Base-by-base conservation (phyloP, 495 filamentous ascomycete genomes). In the Cudoniella acicularis region DNA sequence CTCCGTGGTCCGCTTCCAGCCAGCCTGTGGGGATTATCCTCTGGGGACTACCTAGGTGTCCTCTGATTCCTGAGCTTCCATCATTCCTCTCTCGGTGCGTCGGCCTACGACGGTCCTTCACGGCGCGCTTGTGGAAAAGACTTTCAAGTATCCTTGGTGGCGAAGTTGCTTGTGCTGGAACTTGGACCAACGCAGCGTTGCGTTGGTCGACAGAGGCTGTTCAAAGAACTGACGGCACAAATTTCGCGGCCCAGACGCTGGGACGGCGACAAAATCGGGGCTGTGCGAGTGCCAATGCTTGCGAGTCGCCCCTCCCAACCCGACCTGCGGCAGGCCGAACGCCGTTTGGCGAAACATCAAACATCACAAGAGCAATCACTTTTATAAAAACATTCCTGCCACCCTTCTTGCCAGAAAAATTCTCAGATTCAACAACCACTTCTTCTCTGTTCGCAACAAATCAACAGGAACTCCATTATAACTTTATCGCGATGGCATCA, bases 401-500 rank as follows among this genome's bases (percentile, higher is more conserved):
- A 4, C 30, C n/a, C n/a, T n/a, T n/a, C n/a, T n/a, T n/a, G n/a
- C n/a, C n/a, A n/a, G n/a, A n/a, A n/a, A n/a, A n/a, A n/a, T n/a
- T n/a, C n/a, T n/a, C n/a, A n/a, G n/a, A n/a, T n/a, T n/a, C n/a
- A n/a, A n/a, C n/a, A n/a, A n/a, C n/a, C n/a, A n/a, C n/a, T n/a
- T n/a, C n/a, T n/a, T n/a, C n/a, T n/a, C n/a, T n/a, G n/a, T n/a
- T n/a, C n/a, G n/a, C n/a, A n/a, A n/a, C n/a, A n/a, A n/a, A 16
- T n/a, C 43, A 8, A 46, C 43, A 16, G 18, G 13, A 46, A 46
- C 30, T n/a, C n/a, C n/a, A n/a, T n/a, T n/a, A n/a, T n/a, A n/a
- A n/a, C n/a, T n/a, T n/a, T n/a, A n/a, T 6, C 57, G 45, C 26
- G 11, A 62, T 62, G 61, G 57, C 61, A 1, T 51, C 49, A 41